A percentile compares a stretch with the other conserved stretches of the same genome.
phyloP scores from a whole-genome alignment of 768 basidiomycete species.

The Hericium coralloides region DNA sequence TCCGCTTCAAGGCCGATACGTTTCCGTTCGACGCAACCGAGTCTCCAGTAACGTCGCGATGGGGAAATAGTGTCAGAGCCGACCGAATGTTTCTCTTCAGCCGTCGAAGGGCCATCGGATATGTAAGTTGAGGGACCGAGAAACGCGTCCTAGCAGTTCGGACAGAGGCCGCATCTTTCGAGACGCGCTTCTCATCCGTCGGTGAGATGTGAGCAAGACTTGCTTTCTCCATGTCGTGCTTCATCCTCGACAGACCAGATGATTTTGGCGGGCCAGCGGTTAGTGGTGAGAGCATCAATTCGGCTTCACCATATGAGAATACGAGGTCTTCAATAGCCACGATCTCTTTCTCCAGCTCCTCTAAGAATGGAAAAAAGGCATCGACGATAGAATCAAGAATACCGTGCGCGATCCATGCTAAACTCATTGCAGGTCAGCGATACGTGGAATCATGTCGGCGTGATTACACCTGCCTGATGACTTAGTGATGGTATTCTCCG shows the following conservation, averaged over 20 bases:
- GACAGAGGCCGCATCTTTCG: neutral
- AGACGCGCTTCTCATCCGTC: neutral
- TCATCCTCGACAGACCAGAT: neutral
- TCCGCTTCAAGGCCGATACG: slow-evolving; percentile 53
- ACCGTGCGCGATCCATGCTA: slow-evolving; percentile 93
- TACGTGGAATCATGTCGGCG: neutral
- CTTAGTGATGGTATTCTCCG: slow-evolving; percentile 55
- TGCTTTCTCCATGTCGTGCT: neutral
- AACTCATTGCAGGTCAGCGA: neutral
- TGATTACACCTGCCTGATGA: slow-evolving; percentile 49
- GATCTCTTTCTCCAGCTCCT: slow-evolving; percentile 56
- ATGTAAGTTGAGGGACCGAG: slow-evolving; percentile 22
- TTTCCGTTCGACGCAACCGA: slow-evolving; percentile 16
- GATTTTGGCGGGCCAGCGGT: neutral
- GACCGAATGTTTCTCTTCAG: neutral
- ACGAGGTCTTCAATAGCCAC: slow-evolving; percentile 53
- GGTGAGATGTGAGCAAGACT: neutral
- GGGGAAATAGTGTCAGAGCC: neutral
- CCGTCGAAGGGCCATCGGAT: slow-evolving; percentile 18
- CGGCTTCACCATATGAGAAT: slow-evolving; percentile 24
- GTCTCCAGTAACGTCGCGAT: neutral
- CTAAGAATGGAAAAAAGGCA: slow-evolving; percentile 80
- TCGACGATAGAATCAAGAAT: slow-evolving; percentile 92
- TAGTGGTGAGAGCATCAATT: slow-evolving; percentile 1
- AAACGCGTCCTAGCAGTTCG: slow-evolving; percentile 11